Conservation (phyloP, 2,329 filamentous ascomycete genomes). For the Hymenoscyphus occultus region DNA sequence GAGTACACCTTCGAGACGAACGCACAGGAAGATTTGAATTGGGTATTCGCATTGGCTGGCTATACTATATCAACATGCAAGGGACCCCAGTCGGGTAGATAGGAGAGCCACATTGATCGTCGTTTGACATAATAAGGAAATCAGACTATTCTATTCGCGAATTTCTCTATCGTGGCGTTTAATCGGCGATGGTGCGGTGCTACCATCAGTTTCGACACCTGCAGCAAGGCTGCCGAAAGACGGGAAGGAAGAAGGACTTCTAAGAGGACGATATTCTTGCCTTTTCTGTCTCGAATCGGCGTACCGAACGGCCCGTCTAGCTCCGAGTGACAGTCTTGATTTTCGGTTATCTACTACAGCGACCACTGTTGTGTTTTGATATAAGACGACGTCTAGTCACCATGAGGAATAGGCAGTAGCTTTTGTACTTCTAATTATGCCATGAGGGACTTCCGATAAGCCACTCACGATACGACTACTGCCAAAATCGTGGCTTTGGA, state of each 20-base stretch:
- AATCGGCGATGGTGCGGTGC: not conserved
- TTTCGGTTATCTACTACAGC: not conserved
- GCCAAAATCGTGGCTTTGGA: conserved; percentile 1
- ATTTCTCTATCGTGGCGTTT: not conserved
- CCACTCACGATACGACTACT: not conserved
- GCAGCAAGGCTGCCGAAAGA: not conserved
- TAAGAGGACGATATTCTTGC: not conserved
- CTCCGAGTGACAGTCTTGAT: not conserved
- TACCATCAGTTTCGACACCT: not conserved
- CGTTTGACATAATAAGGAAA: not conserved
- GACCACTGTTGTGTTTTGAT: conserved; percentile 7
- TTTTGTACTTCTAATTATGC: not conserved
- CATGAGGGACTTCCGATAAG: not conserved
- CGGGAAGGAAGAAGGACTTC: not conserved
- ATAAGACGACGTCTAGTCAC: conserved; percentile 4
- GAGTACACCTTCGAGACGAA: not conserved
- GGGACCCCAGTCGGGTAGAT: not conserved
- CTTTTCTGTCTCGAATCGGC: not conserved
- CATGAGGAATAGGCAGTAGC: not conserved
- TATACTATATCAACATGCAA: not conserved
- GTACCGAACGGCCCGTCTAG: not conserved
- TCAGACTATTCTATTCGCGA: not conserved
- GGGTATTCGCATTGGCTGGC: not conserved
- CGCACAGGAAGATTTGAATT: not conserved
- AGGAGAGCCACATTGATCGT: not conserved